These are phyloP conservation scores for Rhodotorula sp. DNA, from an alignment of 1,284 basidiomycete genomes.

Conservation along the genomic window DNA sequence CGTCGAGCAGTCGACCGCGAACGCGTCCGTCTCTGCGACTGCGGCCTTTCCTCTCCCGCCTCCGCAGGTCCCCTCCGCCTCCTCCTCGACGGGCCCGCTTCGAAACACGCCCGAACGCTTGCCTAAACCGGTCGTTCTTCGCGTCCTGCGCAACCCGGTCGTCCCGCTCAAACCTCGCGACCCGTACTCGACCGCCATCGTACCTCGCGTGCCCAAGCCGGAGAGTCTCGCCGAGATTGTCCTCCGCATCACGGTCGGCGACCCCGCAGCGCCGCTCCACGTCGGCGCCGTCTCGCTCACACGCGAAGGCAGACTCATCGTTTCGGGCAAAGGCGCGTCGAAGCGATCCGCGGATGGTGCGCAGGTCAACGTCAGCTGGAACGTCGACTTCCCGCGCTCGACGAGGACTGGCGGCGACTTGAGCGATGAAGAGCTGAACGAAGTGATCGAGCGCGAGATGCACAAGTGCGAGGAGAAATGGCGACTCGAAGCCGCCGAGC, in stretches of 20 bases:
- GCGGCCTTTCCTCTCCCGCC: background rate
- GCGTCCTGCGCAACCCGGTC: background rate
- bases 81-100: too few relatives aligned
- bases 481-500: background rate
- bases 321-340: background rate
- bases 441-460: background rate
- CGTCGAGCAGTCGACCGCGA: background rate
- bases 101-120: too few relatives aligned
- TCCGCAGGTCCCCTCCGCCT: background rate
- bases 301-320: background rate
- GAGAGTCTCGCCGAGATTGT: background rate
- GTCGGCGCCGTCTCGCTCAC: background rate
- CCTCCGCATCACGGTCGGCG: background rate
- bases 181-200: background rate
- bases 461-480: background rate
- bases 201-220: background rate
- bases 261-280: background rate
- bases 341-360: background rate
- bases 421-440: background rate
- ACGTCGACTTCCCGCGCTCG: background rate
- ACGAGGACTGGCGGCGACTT: background rate
- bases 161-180: background rate
- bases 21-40: background rate
- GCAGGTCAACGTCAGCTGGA: constrained; percentile 4
- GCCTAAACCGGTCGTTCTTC: background rate